Conservation (phyloP, 2,329 filamentous ascomycete genomes). For the Geosmithia flava region DNA sequence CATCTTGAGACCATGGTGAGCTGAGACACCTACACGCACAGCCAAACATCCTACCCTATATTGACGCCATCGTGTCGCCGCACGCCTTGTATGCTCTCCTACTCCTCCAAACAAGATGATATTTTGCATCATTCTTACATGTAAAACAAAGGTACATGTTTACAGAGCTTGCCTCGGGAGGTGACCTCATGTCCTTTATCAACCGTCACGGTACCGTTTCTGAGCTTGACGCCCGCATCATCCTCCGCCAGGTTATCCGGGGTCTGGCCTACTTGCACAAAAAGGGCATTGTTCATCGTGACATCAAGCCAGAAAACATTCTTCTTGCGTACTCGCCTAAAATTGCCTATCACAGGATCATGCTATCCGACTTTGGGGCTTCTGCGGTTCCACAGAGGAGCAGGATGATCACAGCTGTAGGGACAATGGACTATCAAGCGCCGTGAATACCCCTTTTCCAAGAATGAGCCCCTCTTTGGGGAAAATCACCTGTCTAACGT, state of each 20-base stretch:
- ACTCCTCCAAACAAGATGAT: neutral
- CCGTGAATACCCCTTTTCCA: slow-evolving; percentile 27
- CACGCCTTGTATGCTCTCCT: slow-evolving; percentile 28
- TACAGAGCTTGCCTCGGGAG: slow-evolving; percentile 42
- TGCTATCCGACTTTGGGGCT: slow-evolving; percentile 40
- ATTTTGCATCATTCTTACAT: neutral
- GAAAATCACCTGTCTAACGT: neutral
- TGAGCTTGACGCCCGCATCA: slow-evolving; percentile 29
- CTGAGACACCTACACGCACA: slow-evolving; percentile 10
- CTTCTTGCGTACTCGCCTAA: slow-evolving; percentile 33
- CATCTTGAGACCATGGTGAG: neutral
- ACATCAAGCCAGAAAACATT: slow-evolving; percentile 42
- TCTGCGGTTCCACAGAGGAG: slow-evolving; percentile 28
- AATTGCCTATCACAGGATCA: slow-evolving; percentile 27
- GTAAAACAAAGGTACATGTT: slow-evolving; percentile 38
- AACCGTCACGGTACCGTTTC: slow-evolving; percentile 18
- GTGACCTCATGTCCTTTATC: slow-evolving; percentile 38
- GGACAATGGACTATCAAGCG: slow-evolving; percentile 33
- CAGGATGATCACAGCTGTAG: slow-evolving; percentile 29
- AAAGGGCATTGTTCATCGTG: slow-evolving; percentile 37
- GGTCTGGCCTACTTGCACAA: slow-evolving; percentile 34
- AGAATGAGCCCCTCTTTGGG: too few relatives aligned
- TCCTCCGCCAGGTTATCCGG: slow-evolving; percentile 33
- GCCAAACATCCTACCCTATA: slow-evolving; percentile 42
- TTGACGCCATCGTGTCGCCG: slow-evolving; percentile 35